phyloP scores from a whole-genome alignment of 192 early-diverging fungal genomes.

The Coemansia sp. region DNA sequence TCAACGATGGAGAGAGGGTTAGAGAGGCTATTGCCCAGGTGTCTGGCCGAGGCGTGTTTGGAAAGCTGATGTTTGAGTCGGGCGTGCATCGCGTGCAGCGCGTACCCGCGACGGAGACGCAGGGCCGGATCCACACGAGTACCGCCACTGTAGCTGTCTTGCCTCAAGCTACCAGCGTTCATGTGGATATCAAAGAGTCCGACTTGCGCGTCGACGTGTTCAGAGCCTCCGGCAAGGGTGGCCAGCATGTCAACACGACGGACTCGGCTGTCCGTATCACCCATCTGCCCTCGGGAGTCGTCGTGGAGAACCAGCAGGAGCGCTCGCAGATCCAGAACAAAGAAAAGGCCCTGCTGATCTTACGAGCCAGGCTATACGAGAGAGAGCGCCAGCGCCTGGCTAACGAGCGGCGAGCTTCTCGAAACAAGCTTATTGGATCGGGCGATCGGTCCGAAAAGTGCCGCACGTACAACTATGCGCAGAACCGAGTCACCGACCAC shows the following conservation, averaged over 20 bases:
- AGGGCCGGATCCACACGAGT: constrained; percentile 75
- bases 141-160: constrained; percentile 78
- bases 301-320: constrained; percentile 85
- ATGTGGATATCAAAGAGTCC: constrained; percentile 63
- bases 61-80: constrained; percentile 73
- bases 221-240: constrained; percentile 78
- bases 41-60: constrained; percentile 69
- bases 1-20: constrained; percentile 30
- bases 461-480: constrained; percentile 79
- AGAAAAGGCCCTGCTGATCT: constrained; percentile 79
- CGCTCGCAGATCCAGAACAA: constrained; percentile 92
- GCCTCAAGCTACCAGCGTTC: constrained; percentile 69
- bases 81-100: constrained; percentile 83
- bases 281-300: constrained; percentile 88
- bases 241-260: constrained; percentile 94
- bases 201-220: constrained; percentile 73
- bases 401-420: constrained; percentile 56
- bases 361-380: constrained; percentile 77
- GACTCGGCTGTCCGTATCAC: constrained; percentile 92
- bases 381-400: constrained; percentile 61
- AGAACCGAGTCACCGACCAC: constrained; percentile 80
- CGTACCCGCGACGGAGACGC: constrained; percentile 73
- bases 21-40: constrained; percentile 67
- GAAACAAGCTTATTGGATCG: constrained; percentile 64
- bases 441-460: constrained; percentile 81